Percentiles rank a stretch among this genome's conserved stretches.
Conservation (phyloP, 371 early-diverging fungal species). For the Mycotypha africana region DNA sequence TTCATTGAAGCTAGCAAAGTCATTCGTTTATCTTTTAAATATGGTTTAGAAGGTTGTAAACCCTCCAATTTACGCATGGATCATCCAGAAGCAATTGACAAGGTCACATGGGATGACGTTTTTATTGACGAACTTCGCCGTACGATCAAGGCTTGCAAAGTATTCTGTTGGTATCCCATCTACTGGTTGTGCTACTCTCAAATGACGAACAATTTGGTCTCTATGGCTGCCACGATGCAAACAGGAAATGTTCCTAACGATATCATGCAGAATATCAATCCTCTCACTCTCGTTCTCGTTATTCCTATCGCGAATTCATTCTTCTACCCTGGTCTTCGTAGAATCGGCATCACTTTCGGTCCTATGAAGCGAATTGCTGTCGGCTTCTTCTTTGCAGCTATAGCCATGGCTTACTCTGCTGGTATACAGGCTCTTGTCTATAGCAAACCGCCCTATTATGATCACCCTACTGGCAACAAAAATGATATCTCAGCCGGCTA, state of each 20-base stretch:
- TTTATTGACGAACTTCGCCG: constrained; percentile 68
- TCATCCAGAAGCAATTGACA: constrained; percentile 30
- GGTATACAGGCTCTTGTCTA: constrained; percentile 69
- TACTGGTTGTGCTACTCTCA: constrained; percentile 79
- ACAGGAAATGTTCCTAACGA: constrained; percentile 61
- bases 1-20: constrained; percentile 39
- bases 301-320: constrained; percentile 69
- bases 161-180: constrained; percentile 69
- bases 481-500: constrained; percentile 53
- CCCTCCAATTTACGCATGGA: constrained; percentile 19
- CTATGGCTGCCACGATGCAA: constrained; percentile 67
- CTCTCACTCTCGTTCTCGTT: constrained; percentile 59
- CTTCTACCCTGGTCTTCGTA: constrained; percentile 65
- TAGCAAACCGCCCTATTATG: constrained; percentile 17
- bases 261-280: constrained; percentile 60
- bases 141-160: constrained; percentile 62
- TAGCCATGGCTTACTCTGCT: constrained; percentile 68
- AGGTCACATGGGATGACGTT: constrained; percentile 62
- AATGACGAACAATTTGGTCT: constrained; percentile 72
- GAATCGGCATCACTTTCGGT: constrained; percentile 58
- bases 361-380: constrained; percentile 68
- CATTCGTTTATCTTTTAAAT: constrained; percentile 22
- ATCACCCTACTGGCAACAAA: constrained; percentile 32
- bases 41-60: constrained; percentile 37
- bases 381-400: constrained; percentile 61